Evolutionary conservation across 805 yeast species (phyloP), one percentile per base, ranked within the genome.

Genomic region (Metschnikowia anglica): DNA sequence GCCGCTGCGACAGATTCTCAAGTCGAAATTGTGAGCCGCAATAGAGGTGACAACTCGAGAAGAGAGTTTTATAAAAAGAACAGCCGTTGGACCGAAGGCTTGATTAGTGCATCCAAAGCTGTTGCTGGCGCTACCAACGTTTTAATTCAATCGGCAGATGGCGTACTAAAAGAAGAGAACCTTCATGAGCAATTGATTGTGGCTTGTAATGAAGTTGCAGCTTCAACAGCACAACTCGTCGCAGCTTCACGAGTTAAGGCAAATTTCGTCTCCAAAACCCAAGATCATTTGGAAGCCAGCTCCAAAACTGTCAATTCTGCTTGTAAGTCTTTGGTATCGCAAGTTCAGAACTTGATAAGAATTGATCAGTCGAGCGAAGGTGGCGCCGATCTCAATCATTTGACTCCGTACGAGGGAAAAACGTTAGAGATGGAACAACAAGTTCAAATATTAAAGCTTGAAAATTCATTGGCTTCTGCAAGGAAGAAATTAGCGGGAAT

Each of bases 61-160:
- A 79, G 88, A 11, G 85, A 85, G 34, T 88, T 83, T 61, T 89
- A 89, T 66, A 85, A 83, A 61, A 88, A 87, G 64, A 85, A 88
- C 61, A 88, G 82, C 62, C 76, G 91, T 55, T 88, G 97, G 97
- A 87, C 96, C 0, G 95, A 89, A 64, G 97, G 97, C 17, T 79
- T 88, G 44, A 81, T 88, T 23, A 85, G 95, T 46, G 96, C 96
- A 13, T 88, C 96, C 1, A 83, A 84, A 54, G 82, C 91, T 1
- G 93, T 88, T 29, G 96, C 95, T 2, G 78, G 79, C 2, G 79
- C 96, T 1, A 89, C 97, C 2, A 84, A 82, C 55, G 69, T 83
- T n/a, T 73, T 88, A 49, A 88, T 88, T 46, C 78, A 78, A 46
- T 84, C 88, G n/a, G 95, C 96, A 0, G 93, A 88, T 65, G 93